These are phyloP conservation scores for Moesziomyces globuligerus DNA, from an alignment of 1,284 basidiomycete genomes.

Conservation along the genomic window DNA sequence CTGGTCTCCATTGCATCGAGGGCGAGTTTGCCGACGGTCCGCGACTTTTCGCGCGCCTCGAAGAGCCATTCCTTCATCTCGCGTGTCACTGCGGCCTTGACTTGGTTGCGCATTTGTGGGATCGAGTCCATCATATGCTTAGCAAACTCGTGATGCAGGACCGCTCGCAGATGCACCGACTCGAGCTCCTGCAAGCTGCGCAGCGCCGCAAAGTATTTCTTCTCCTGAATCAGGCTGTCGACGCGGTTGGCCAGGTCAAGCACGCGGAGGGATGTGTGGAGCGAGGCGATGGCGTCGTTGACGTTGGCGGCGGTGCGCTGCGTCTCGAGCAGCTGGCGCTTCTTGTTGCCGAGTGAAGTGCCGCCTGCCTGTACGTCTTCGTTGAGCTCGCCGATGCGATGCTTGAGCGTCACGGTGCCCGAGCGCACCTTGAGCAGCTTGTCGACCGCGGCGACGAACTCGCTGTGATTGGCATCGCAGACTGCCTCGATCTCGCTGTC, in stretches of 20 bases:
- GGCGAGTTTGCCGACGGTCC: slow-evolving; percentile 85
- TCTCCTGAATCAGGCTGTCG: slow-evolving; percentile 87
- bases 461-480: slow-evolving; percentile 95
- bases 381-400: slow-evolving; percentile 73
- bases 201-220: slow-evolving; percentile 93
- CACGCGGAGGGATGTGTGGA: slow-evolving; percentile 90
- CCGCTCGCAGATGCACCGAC: slow-evolving; percentile 83
- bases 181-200: slow-evolving; percentile 73
- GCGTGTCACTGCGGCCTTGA: slow-evolving; percentile 91
- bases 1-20: slow-evolving; percentile 89
- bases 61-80: slow-evolving; percentile 97
- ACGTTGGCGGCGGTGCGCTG: slow-evolving; percentile 91
- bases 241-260: slow-evolving; percentile 95
- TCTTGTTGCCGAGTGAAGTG: slow-evolving; percentile 54
- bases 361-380: slow-evolving; percentile 70
- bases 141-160: slow-evolving; percentile 88
- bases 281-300: slow-evolving; percentile 92
- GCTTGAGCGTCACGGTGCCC: slow-evolving; percentile 71
- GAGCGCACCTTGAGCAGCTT: slow-evolving; percentile 92
- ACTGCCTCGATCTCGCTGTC: slow-evolving; percentile 95
- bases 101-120: slow-evolving; percentile 85
- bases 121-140: slow-evolving; percentile 89
- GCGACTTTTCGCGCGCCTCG: slow-evolving; percentile 89
- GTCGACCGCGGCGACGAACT: slow-evolving; percentile 95
- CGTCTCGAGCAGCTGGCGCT: slow-evolving; percentile 74